A percentile compares a stretch with the other conserved stretches of the same genome.
These are phyloP conservation scores for Glycine soja DNA, from an alignment of 306 rosid genomes.

Conservation along the genomic window DNA sequence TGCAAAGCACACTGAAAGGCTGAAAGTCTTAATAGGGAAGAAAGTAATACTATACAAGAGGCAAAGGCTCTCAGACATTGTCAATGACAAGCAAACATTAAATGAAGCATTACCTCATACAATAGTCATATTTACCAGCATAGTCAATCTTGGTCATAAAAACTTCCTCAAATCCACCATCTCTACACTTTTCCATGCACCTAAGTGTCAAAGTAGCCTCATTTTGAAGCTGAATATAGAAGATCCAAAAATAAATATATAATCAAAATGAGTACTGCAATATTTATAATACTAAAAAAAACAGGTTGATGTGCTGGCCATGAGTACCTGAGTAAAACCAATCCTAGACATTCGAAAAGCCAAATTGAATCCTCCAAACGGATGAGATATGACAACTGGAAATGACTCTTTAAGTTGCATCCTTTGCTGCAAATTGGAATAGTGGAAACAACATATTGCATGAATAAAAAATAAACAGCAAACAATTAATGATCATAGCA, in stretches of 20 bases:
- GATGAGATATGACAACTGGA: conserved; percentile 75
- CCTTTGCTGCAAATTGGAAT: conserved; percentile 69
- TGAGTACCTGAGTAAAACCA: conserved; percentile 77
- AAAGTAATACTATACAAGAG: neutral
- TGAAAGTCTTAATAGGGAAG: no score
- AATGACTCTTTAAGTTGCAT: conserved; percentile 66
- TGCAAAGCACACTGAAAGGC: no score
- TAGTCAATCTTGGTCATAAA: conserved; percentile 86
- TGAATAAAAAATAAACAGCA: neutral
- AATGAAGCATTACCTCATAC: conserved; percentile 68
- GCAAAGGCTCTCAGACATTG: conserved; percentile 7
- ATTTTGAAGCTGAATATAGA: conserved; percentile 71
- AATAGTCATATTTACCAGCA: conserved; percentile 82
- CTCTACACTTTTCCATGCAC: conserved; percentile 77
- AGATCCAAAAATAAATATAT: conserved; percentile 7
- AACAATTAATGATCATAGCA: conserved; percentile 16
- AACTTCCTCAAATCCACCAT: conserved; percentile 87
- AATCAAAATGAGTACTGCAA: conserved; percentile 23
- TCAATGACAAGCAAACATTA: conserved; percentile 26
- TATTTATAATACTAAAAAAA: neutral
- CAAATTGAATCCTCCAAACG: conserved; percentile 67
- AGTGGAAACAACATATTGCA: conserved; percentile 35
- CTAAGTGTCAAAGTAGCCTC: conserved; percentile 75
- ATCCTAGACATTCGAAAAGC: conserved; percentile 72
- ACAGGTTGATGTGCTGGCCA: conserved; percentile 32